phyloP scores from a whole-genome alignment of 306 rosid species.

The Inga oerstediana region DNA sequence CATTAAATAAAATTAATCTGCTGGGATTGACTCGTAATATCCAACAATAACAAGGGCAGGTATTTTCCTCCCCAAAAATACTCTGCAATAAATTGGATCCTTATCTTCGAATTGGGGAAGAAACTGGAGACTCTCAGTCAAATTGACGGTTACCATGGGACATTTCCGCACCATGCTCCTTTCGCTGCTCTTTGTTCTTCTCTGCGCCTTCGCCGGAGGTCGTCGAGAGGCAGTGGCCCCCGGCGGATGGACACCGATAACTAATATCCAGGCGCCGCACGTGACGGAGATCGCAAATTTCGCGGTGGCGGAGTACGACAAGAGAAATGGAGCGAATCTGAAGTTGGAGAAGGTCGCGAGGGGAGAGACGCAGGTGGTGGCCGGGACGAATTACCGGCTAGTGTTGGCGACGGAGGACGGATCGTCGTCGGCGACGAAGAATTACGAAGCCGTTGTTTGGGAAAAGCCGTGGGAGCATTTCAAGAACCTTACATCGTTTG shows the following conservation, averaged over 20 bases:
- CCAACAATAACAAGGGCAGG: neutral
- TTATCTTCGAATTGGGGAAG: neutral
- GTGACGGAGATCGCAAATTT: slow-evolving; percentile 58
- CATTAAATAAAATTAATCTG: neutral
- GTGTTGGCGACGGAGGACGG: slow-evolving; percentile 35
- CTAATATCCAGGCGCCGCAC: slow-evolving; percentile 40
- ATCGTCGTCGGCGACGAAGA: neutral
- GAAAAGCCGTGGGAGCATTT: slow-evolving; percentile 35
- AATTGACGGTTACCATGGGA: slow-evolving; percentile 33
- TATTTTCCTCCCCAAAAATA: neutral
- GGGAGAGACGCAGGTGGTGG: slow-evolving; percentile 58
- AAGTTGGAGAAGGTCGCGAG: slow-evolving; percentile 31
- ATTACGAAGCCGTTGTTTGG: slow-evolving; percentile 33
- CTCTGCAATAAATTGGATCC: neutral
- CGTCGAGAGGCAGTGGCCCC: neutral
- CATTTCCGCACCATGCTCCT: neutral
- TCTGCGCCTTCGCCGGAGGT: slow-evolving; percentile 1
- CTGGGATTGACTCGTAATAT: slow-evolving; percentile 10
- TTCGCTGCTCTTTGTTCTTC: slow-evolving; percentile 25
- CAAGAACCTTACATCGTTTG: slow-evolving; percentile 49
- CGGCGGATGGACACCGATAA: slow-evolving; percentile 52
- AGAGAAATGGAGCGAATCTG: slow-evolving; percentile 31
- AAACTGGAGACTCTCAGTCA: neutral
- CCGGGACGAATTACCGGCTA: slow-evolving; percentile 53
- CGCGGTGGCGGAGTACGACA: slow-evolving; percentile 54